Base-by-base conservation (phyloP, 257 asterid species). In the Schizonepeta tenuifolia region DNA sequence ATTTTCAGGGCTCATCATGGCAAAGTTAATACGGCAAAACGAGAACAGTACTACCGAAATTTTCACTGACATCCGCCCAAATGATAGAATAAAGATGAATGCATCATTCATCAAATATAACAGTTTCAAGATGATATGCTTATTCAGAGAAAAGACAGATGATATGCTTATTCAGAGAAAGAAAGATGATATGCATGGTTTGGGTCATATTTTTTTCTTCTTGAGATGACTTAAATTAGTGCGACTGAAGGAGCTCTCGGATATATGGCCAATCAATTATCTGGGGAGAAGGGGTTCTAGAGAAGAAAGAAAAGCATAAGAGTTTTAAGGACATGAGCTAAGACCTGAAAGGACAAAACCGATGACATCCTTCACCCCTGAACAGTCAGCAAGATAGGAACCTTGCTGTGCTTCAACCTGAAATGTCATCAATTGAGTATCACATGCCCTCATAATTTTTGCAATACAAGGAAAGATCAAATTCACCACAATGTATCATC, bases 401-500 rank as follows among this genome's bases (percentile, higher is more conserved):
- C 99, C 99, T 83, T 94, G 97, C 75, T 91, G 97, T 77, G 99
- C 92, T 21, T 97, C 99, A 78, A 94, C 97, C 97, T 93, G 80
- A 9, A 70, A 72, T 60, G 67, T 70, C 69, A 76, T 79, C 56
- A 76, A 63, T n/a, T 62, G 62, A 78, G 17, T 15, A 47, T 58
- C 47, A 36, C 40, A 40, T 53, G 21, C 14, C 31, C 43, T 40
- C 10, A 51, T 17, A 43, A 24, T 11, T n/a, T 15, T 43, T 60
- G 22, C 28, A 7, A 21, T 13, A 14, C 10, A 63, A 33, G 31
- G 49, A 51, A 43, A 28, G 9, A 31, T 9, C 3, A 43, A 55
- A 13, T 62, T 44, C 59, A 60, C 49, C 69, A 36, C 36, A 58
- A 58, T 38, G 71, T 44, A 38, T 70, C n/a, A 54, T 36, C 20